Evolutionary conservation across 441 rosid species (phyloP).

Genomic region (Biscutella laevigata): DNA sequence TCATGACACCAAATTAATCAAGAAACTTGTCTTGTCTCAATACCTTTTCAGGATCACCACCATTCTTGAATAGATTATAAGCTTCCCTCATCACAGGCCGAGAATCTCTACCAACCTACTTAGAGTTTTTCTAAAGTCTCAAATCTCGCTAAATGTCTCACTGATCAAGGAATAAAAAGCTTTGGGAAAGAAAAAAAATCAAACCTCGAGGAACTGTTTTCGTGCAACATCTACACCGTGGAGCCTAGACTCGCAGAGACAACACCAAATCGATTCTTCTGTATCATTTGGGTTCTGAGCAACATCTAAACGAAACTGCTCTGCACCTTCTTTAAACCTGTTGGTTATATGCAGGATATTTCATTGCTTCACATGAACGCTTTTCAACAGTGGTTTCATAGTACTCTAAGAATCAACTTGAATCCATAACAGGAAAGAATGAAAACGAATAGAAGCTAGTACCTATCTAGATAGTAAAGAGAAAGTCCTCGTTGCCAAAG

Average conservation of each 20-base stretch:
- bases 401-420: background rate
- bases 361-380: background rate
- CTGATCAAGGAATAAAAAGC: background rate
- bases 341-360: too few relatives aligned
- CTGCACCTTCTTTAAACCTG: constrained; percentile 66
- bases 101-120: constrained; percentile 83
- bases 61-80: constrained; percentile 65
- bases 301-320: constrained; percentile 73
- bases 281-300: constrained; percentile 88
- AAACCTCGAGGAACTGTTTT: constrained; percentile 59
- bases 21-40: constrained; percentile 4
- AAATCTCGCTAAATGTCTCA: background rate
- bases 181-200: background rate
- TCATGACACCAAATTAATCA: background rate
- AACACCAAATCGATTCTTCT: constrained; percentile 92
- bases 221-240: constrained; percentile 63
- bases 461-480: constrained; percentile 81
- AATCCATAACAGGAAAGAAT: background rate
- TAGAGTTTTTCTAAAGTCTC: background rate
- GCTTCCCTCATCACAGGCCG: constrained; percentile 79
- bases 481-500: constrained; percentile 95
- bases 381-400: background rate
- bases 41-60: constrained; percentile 90
- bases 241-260: constrained; percentile 69
- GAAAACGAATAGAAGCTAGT: constrained; percentile 7